Percentiles rank a stretch among this genome's conserved stretches.
These are phyloP conservation scores for Pseudoturritis turrita DNA, from an alignment of 345 rosid species.

Conservation along the genomic window DNA sequence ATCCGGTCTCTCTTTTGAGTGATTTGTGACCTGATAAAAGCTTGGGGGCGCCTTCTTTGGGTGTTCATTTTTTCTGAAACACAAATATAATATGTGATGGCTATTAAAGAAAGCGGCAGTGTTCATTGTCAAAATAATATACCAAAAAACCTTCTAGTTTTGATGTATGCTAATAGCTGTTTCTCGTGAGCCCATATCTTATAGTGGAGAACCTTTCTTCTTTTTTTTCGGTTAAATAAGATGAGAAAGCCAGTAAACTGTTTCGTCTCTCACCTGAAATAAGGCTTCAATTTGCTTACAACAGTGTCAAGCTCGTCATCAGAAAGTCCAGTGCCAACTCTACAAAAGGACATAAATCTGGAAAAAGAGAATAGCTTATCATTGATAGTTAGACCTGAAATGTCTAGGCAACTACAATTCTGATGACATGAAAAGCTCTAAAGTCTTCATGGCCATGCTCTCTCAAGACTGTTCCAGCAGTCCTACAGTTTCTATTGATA, in stretches of 20 bases:
- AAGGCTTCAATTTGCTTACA: constrained; percentile 82
- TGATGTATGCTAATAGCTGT: neutral
- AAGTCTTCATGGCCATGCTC: neutral
- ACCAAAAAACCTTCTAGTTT: neutral
- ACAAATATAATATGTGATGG: neutral
- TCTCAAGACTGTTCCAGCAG: neutral
- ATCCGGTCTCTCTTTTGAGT: constrained; percentile 94
- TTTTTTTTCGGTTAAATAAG: neutral
- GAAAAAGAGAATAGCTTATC: constrained; percentile 27
- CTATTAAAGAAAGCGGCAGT: neutral
- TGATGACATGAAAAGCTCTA: neutral
- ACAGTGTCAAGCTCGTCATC: constrained; percentile 81
- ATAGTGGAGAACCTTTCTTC: neutral
- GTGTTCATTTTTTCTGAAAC: constrained; percentile 69
- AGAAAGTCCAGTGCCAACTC: constrained; percentile 94
- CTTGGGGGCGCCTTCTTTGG: constrained; percentile 80
- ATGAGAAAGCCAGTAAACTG: neutral
- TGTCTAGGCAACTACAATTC: neutral
- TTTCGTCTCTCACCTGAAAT: constrained; percentile 56
- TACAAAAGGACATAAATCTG: constrained; percentile 91
- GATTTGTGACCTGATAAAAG: constrained; percentile 82
- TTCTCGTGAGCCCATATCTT: neutral
- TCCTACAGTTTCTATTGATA: neutral
- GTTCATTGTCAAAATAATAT: neutral
- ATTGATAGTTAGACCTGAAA: neutral